Evolutionary conservation across 2,329 filamentous ascomycete species (phyloP).

Genomic region (Daldinia sp.): DNA sequence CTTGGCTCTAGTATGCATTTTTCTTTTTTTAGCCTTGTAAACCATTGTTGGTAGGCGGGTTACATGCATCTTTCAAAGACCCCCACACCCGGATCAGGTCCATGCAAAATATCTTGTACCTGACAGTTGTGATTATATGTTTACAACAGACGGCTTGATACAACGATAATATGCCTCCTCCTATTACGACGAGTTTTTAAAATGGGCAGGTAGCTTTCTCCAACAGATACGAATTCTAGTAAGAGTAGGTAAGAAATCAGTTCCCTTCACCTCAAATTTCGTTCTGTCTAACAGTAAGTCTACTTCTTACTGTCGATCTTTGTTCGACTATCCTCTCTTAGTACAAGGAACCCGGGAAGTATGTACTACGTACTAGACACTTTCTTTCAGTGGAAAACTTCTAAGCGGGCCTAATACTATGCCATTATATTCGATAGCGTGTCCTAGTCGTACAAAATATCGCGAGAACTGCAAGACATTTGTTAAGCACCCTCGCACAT

Average conservation of each 20-base stretch:
- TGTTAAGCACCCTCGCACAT: constrained; percentile 9
- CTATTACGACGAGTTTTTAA: constrained; percentile 7
- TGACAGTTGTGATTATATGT: constrained; percentile 27
- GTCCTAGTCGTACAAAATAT: background rate
- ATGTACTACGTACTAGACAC: background rate
- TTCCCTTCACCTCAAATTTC: background rate
- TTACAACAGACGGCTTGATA: constrained; percentile 13
- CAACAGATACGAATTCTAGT: background rate
- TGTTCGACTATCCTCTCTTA: constrained; percentile 12
- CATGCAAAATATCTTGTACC: constrained; percentile 27
- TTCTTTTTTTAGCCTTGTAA: constrained; percentile 34
- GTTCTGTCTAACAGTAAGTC: background rate
- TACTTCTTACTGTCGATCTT: constrained; percentile 21
- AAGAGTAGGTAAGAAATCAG: background rate
- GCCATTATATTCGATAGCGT: constrained; percentile 1
- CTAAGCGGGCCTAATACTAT: background rate
- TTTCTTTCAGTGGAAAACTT: constrained; percentile 4
- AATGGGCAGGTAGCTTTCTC: constrained; percentile 24
- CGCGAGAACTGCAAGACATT: constrained; percentile 7
- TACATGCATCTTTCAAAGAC: constrained; percentile 22
- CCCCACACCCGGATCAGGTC: constrained; percentile 28
- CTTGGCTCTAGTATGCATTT: constrained; percentile 14
- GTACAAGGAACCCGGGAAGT: constrained; percentile 2
- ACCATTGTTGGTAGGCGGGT: constrained; percentile 19
- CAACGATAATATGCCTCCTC: constrained; percentile 10